These are phyloP conservation scores for Spathaspora sp. DNA, from an alignment of 1,139 yeast genomes.

Conservation along the genomic window DNA sequence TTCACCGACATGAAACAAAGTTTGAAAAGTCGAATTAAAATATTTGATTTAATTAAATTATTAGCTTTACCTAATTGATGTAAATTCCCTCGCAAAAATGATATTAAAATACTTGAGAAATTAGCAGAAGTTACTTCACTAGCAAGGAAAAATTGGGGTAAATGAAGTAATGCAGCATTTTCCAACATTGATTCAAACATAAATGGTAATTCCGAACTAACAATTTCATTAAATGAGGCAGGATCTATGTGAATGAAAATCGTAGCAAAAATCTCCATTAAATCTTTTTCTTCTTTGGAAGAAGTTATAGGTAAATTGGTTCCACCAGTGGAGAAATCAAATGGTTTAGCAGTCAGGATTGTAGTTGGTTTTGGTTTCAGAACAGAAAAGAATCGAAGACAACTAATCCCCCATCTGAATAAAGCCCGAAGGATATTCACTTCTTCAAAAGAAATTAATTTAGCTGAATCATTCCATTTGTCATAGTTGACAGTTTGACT, in stretches of 20 bases:
- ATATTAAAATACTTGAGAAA: constrained; percentile 82
- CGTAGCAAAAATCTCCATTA: constrained; percentile 94
- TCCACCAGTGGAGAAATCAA: constrained; percentile 68
- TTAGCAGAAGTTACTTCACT: constrained; percentile 92
- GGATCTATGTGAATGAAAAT: constrained; percentile 93
- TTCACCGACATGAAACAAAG: constrained; percentile 95
- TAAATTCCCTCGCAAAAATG: constrained; percentile 71
- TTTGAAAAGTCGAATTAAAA: constrained; percentile 82
- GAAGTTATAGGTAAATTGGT: constrained; percentile 83
- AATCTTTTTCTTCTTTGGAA: constrained; percentile 89
- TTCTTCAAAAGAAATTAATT: constrained; percentile 81
- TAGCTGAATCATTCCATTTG: constrained; percentile 85
- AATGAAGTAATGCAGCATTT: constrained; percentile 84
- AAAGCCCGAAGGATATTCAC: constrained; percentile 71
- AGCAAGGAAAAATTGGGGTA: constrained; percentile 92
- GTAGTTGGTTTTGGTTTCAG: constrained; percentile 44
- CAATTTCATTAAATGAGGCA: constrained; percentile 91
- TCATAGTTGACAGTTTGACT: constrained; percentile 55
- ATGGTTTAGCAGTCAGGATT: constrained; percentile 40
- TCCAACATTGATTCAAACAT: constrained; percentile 78
- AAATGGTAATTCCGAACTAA: constrained; percentile 75
- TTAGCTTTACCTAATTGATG: constrained; percentile 82
- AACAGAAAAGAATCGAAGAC: constrained; percentile 72
- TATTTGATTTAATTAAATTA: constrained; percentile 66
- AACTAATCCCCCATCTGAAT: constrained; percentile 82